phyloP scores from a whole-genome alignment of 345 rosid species.

The Melaleuca quinquenervia region DNA sequence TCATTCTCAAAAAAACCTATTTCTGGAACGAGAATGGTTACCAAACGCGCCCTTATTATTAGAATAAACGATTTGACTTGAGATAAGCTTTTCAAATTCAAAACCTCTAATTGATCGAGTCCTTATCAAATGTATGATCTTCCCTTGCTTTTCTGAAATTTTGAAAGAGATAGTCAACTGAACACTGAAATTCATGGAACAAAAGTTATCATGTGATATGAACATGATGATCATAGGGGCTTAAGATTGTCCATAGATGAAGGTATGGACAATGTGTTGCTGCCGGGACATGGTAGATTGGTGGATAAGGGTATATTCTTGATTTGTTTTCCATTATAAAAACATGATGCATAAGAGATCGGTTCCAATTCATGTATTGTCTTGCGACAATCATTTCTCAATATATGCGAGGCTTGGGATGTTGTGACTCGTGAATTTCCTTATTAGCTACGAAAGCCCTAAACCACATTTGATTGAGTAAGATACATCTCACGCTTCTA shows the following conservation, averaged over 20 bases:
- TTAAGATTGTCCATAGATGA: neutral
- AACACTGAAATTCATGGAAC: neutral
- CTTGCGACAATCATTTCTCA: too few relatives aligned
- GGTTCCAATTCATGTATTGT: neutral
- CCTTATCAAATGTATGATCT: neutral
- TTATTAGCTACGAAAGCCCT: neutral
- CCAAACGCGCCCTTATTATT: too few relatives aligned
- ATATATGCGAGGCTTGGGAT: too few relatives aligned
- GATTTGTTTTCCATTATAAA: fast-evolving
- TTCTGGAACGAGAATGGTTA: too few relatives aligned
- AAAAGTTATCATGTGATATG: neutral
- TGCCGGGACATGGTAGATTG: neutral
- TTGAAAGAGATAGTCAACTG: neutral
- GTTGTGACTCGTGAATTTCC: fast-evolving
- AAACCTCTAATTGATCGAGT: neutral
- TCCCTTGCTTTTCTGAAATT: neutral
- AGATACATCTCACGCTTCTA: neutral
- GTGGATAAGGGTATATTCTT: neutral
- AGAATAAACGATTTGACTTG: neutral
- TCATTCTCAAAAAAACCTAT: too few relatives aligned
- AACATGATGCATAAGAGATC: neutral
- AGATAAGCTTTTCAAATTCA: neutral
- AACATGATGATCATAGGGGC: too few relatives aligned
- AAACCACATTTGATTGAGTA: neutral
- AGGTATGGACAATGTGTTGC: neutral